A percentile compares a stretch with the other conserved stretches of the same genome.
Conservation (phyloP, 2,329 filamentous ascomycete genomes). For the Ilyonectria mors-panacis region DNA sequence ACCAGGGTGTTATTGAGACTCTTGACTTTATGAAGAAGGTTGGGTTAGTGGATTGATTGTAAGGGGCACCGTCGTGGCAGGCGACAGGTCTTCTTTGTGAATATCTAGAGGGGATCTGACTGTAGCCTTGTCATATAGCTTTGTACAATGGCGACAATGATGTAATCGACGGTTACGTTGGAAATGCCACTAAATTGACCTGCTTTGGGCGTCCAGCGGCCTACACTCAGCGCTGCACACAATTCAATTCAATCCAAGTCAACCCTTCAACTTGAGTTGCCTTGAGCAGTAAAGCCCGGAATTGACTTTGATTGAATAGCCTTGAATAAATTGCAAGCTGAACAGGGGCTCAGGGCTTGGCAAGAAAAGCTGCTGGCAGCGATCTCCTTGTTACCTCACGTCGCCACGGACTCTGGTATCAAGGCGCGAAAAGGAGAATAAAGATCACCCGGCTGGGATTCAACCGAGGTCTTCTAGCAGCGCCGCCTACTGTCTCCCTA, state of each 20-base stretch:
- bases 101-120: too few relatives aligned
- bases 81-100: too few relatives aligned
- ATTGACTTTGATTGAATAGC: not conserved
- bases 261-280: not conserved
- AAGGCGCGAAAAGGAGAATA: not conserved
- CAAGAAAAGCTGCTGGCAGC: not conserved
- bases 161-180: too few relatives aligned
- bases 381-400: not conserved
- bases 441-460: not conserved
- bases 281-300: not conserved
- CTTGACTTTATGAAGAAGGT: not conserved
- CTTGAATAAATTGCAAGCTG: not conserved
- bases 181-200: too few relatives aligned
- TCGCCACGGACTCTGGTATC: not conserved
- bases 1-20: conserved; percentile 10
- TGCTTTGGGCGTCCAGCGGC: too few relatives aligned
- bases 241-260: not conserved
- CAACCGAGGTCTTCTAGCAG: not conserved
- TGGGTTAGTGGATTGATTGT: not conserved
- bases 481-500: not conserved
- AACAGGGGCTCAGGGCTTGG: not conserved
- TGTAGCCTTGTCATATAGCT: too few relatives aligned
- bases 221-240: not conserved
- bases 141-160: too few relatives aligned
- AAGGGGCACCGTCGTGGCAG: not conserved